These are phyloP conservation scores for Beauveria asiatica DNA, from an alignment of 2,329 filamentous ascomycete species.

Conservation along the genomic window DNA sequence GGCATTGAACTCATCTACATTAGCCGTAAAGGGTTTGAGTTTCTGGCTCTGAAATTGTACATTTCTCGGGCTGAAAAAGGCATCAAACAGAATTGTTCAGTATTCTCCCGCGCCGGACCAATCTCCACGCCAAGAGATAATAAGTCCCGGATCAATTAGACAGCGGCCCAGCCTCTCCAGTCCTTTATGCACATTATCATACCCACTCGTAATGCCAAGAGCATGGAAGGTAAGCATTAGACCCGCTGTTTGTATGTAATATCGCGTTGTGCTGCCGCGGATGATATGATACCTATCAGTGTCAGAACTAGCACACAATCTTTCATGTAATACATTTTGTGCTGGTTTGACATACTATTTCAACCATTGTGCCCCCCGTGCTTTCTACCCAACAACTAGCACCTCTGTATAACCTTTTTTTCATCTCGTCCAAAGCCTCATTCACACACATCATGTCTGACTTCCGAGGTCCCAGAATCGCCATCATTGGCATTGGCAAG, in stretches of 20 bases:
- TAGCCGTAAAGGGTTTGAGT: too few species aligned
- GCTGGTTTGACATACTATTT: slow-evolving; percentile 3
- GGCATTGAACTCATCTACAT: not conserved
- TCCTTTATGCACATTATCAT: slow-evolving; percentile 1
- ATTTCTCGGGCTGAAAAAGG: too few species aligned
- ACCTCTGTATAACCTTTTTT: not conserved
- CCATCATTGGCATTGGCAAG: slow-evolving; percentile 42
- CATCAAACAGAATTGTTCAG: not conserved
- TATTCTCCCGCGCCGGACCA: not conserved
- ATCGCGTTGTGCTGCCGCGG: not conserved
- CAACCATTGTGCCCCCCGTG: slow-evolving; percentile 5
- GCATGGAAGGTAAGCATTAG: slow-evolving; percentile 8
- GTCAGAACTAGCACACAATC: not conserved
- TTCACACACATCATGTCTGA: slow-evolving; percentile 8
- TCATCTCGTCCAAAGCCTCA: not conserved
- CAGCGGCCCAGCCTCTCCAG: not conserved
- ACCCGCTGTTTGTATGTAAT: slow-evolving; percentile 9
- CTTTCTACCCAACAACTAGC: not conserved
- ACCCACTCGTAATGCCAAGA: slow-evolving; percentile 10
- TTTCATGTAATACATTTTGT: slow-evolving; percentile 2
- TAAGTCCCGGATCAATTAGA: not conserved
- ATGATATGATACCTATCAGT: not conserved
- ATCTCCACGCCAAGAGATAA: slow-evolving; percentile 7
- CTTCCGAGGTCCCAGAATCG: slow-evolving; percentile 22
- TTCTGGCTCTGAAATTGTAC: too few species aligned